A percentile compares a stretch with the other conserved stretches of the same genome.
Conservation (phyloP, 1,139 yeast species). For the Yueomyces sp. region DNA sequence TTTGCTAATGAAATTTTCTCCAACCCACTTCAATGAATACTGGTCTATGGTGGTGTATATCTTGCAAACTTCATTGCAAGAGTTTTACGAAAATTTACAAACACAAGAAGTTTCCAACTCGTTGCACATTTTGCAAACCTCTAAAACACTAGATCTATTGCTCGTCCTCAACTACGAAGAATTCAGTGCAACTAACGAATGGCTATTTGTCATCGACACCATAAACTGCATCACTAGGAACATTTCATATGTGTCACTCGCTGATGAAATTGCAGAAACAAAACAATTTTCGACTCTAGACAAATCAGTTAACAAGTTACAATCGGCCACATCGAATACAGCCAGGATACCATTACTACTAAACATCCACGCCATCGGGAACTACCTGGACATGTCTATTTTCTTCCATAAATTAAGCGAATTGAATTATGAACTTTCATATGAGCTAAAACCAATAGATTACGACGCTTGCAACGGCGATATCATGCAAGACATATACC, state of each 20-base stretch:
- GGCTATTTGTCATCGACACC: conserved; percentile 73
- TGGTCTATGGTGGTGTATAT: conserved; percentile 64
- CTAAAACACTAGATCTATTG: conserved; percentile 68
- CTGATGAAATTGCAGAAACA: conserved; percentile 36
- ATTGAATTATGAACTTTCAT: conserved; percentile 60
- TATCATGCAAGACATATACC: conserved; percentile 36
- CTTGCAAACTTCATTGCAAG: conserved; percentile 40
- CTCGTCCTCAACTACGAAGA: conserved; percentile 62
- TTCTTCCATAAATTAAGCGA: conserved; percentile 66
- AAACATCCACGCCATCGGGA: conserved; percentile 33
- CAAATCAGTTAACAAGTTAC: conserved; percentile 5
- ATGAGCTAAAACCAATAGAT: conserved; percentile 42
- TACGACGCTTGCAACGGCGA: conserved; percentile 39
- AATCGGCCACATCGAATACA: not conserved
- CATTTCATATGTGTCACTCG: conserved; percentile 28
- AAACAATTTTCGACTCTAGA: conserved; percentile 23
- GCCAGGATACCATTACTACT: conserved; percentile 15
- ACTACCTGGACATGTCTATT: conserved; percentile 35
- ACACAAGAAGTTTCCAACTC: conserved; percentile 30
- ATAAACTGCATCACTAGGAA: conserved; percentile 46
- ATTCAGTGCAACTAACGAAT: conserved; percentile 59
- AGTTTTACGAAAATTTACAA: conserved; percentile 28
- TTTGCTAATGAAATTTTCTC: conserved; percentile 47
- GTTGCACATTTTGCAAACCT: conserved; percentile 41
- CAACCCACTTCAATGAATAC: conserved; percentile 49